These are phyloP conservation scores for Mortierella sp. DNA, from an alignment of 371 early-diverging fungal species.

Conservation along the genomic window DNA sequence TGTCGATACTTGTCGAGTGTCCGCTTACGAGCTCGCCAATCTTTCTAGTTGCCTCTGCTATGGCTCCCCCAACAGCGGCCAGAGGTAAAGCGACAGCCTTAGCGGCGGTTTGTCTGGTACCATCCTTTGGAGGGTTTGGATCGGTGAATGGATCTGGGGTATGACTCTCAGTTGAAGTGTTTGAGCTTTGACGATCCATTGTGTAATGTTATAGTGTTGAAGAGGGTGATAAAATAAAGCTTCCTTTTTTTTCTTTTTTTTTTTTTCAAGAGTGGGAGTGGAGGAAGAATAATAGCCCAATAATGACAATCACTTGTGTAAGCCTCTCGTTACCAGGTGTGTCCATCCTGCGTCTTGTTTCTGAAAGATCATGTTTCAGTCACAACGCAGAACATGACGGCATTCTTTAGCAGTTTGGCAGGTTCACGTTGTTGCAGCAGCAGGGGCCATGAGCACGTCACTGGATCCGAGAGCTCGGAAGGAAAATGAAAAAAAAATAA, in stretches of 20 bases:
- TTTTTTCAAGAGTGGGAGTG: too few relatives aligned
- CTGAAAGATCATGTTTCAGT: background rate
- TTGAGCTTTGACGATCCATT: slow-evolving; percentile 12
- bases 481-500: too few relatives aligned
- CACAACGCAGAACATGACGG: background rate
- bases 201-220: background rate
- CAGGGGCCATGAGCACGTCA: background rate
- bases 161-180: slow-evolving; percentile 23
- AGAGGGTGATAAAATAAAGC: too few relatives aligned
- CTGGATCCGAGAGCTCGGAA: background rate
- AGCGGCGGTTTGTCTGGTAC: slow-evolving; percentile 35
- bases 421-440: too few relatives aligned
- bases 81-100: slow-evolving; percentile 36
- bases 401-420: too few relatives aligned
- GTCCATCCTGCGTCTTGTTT: too few relatives aligned
- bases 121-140: slow-evolving; percentile 33
- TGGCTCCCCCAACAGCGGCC: slow-evolving; percentile 48
- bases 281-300: background rate
- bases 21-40: slow-evolving; percentile 46
- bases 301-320: background rate
- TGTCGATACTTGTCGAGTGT: slow-evolving; percentile 36
- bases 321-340: too few relatives aligned
- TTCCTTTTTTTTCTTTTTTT: too few relatives aligned
- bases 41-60: slow-evolving; percentile 39
- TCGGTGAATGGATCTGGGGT: slow-evolving; percentile 53